Base-by-base conservation (phyloP, 176 grass and related monocot species). In the Poa annua region DNA sequence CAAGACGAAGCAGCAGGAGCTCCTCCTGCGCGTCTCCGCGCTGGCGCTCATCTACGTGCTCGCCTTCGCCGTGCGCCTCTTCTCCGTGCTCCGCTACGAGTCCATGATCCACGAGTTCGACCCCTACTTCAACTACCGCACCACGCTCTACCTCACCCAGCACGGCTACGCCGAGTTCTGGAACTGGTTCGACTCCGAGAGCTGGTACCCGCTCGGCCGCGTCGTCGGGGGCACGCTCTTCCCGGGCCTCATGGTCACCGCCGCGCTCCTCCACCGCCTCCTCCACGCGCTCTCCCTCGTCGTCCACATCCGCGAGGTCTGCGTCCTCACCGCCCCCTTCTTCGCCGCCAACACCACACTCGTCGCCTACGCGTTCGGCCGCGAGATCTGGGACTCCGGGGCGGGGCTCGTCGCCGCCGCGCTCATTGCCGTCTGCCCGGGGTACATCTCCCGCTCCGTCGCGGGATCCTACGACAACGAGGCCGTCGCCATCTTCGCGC, bases 51-150 rank as follows among this genome's bases (percentile, higher is more conserved):
- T 99, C 89, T 99, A 99, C 84, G 85, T 96, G 65, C 96, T 99
- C 62, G 96, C 96, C 69, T 99, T 99, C 91, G 81, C 84, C 67
- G 69, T 99, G 36, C 91, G 96, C 78, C 87, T 99, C 80, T 99
- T 99, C 87, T 96, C 93, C 90, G 96, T 99, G 59, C 96, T 99
- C 45, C 89, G 96, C 62, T 99, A 96, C 47, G 96, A 99, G 91
- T 99, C 96, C 66, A 99, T 99, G 96, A 99, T 99, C 79, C 96
- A 99, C 83, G 96, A 99, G 87, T 99, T 99, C 70, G 96, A 98
- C 70, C 96, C 96, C 48, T 98, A 98, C 87, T 98, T 98, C 90
- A 98, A 99, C 85, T 96, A 99, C 81, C 90, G 93, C 84, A 99
- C 96, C 85, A 99, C 96, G 50, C 93, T 99, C 89, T 99, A 83